phyloP scores from a whole-genome alignment of 768 basidiomycete species.

The Boletus reticuloceps region DNA sequence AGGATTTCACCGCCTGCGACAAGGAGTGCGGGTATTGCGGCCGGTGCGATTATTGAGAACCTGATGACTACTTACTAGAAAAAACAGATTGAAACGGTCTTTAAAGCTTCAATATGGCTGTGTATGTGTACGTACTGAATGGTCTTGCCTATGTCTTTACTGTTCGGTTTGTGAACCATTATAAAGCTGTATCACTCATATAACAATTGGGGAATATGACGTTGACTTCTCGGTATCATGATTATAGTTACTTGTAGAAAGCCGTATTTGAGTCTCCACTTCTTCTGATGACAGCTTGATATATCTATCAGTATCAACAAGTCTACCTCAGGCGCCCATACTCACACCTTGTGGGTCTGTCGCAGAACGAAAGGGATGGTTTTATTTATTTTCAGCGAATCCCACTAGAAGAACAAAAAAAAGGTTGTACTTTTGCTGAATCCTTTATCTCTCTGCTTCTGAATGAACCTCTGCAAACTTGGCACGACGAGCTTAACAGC shows the following conservation, averaged over 20 bases:
- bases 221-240: no score
- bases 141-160: no score
- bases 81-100: no score
- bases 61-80: no score
- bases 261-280: constrained; percentile 68
- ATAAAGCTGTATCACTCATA: no score
- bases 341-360: constrained; percentile 57
- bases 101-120: no score
- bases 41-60: neutral
- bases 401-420: no score
- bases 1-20: constrained; percentile 10
- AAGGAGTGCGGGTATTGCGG: constrained; percentile 8
- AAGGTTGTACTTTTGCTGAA: constrained; percentile 75
- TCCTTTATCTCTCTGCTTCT: constrained; percentile 76
- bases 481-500: constrained; percentile 76
- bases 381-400: no score
- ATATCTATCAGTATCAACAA: constrained; percentile 31
- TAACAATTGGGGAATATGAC: no score
- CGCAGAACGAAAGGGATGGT: neutral
- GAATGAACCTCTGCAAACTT: constrained; percentile 67
- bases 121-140: no score
- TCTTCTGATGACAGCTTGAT: constrained; percentile 76
- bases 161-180: no score
- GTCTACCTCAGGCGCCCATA: neutral
- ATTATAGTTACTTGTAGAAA: constrained; percentile 44